Percentiles rank a stretch among this genome's conserved stretches.
phyloP scores from a whole-genome alignment of 163 green algal genomes.

The Volvox carteri region DNA sequence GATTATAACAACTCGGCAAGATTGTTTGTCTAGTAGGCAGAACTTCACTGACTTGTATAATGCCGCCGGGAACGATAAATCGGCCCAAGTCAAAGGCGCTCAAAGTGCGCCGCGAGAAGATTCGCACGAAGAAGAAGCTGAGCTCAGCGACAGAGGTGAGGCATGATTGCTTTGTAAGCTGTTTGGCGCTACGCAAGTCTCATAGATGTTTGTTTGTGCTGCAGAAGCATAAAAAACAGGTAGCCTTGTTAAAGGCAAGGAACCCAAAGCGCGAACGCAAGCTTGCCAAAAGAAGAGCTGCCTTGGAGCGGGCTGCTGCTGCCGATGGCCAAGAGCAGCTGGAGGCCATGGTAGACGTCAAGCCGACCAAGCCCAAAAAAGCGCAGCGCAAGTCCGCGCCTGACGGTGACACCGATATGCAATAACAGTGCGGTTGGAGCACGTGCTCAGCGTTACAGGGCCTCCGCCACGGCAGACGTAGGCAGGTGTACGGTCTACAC shows the following conservation, averaged over 20 bases:
- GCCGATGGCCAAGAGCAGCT: background rate
- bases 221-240: conserved; percentile 49
- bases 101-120: conserved; percentile 47
- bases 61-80: conserved; percentile 46
- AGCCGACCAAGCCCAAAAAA: conserved; percentile 22
- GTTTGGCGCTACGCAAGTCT: background rate
- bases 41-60: too few species aligned
- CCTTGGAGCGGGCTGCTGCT: background rate
- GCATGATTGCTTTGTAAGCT: background rate
- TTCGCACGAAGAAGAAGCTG: conserved; percentile 51
- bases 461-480: too few species aligned
- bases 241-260: background rate
- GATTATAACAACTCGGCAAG: too few species aligned
- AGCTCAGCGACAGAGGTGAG: conserved; percentile 26
- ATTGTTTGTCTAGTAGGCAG: too few species aligned
- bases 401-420: background rate
- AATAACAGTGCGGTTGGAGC: background rate
- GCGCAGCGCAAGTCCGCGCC: background rate
- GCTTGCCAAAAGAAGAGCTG: conserved; percentile 34
- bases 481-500: too few species aligned
- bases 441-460: too few species aligned
- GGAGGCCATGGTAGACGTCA: conserved; percentile 6
- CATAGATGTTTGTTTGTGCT: background rate
- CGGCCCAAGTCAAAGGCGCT: conserved; percentile 17
- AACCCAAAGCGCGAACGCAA: conserved; percentile 49